Base-by-base conservation (phyloP, 352 stramenopile genomes). In the Phytophthora boehmeriae region DNA sequence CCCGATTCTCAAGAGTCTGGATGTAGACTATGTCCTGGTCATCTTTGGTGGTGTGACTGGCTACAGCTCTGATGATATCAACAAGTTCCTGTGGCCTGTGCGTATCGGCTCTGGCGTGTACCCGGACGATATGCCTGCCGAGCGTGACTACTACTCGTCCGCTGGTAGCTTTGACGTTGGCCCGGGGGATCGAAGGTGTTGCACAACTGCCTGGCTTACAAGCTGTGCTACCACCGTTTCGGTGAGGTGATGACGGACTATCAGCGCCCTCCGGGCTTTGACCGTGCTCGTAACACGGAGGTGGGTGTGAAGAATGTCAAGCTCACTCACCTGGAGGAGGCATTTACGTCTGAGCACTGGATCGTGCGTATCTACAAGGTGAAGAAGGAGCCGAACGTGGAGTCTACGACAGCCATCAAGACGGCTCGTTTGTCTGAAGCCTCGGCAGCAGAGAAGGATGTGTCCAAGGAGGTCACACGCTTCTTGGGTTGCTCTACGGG, bases 311-410 rank as follows among this genome's bases (percentile, higher is more conserved):
- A 97, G 73, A 88, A 97, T 71, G 94, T 97, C 59, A 80, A 87
- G 56, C 73, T 98, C 41, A 93, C 83, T 35, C 89, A 96, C 68
- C 61, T 98, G 72, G 92, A 98, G 60, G 91, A 98, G 64, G 90
- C 89, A 1, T 98, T 98, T 68, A 98, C 90, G 57, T 97, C 86
- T n/a, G 90, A 98, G 73, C 90, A 98, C 76, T 98, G 93, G 91
- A 97, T 97, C 46, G 92, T 98, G 44, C 90, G 94, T 62, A 98
- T 98, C 54, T 98, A 90, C 73, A 95, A 95, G 73, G 90, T 98
- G n/a, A 96, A 97, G 76, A 93, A 91, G 66, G 78, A 85, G 68
- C 68, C 84, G 5, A 92, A 89, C 56, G 83, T 95, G n/a, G 81
- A 93, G 57, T 57, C 84, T 11, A 93, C 78, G 35, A 89, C 76